Conservation (phyloP, 169 alveolate genomes). For the Plasmodium chabaudi region DNA sequence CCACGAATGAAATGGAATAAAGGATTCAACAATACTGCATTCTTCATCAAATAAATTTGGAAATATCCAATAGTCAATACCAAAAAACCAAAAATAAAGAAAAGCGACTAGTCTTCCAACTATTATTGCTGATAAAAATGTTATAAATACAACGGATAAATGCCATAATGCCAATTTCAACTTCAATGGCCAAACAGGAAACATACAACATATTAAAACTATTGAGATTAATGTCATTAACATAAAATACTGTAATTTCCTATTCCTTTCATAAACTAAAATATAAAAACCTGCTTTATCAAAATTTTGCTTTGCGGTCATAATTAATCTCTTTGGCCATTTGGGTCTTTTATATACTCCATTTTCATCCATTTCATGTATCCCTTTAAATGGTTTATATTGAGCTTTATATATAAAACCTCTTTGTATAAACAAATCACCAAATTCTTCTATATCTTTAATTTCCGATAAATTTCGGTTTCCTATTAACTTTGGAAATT, state of each 20-base stretch:
- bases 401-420: conserved; percentile 86
- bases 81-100: conserved; percentile 88
- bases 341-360: conserved; percentile 87
- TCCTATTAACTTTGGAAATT: conserved; percentile 80
- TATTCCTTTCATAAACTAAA: conserved; percentile 88
- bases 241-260: conserved; percentile 83
- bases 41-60: conserved; percentile 91
- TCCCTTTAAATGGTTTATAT: conserved; percentile 86
- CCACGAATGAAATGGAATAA: conserved; percentile 86
- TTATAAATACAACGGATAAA: conserved; percentile 85
- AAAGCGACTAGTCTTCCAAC: conserved; percentile 83
- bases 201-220: conserved; percentile 88
- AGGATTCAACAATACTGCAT: conserved; percentile 90
- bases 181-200: conserved; percentile 91
- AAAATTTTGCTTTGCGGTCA: conserved; percentile 86
- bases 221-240: conserved; percentile 83
- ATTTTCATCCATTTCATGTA: conserved; percentile 80
- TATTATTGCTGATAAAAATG: conserved; percentile 82
- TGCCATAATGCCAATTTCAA: conserved; percentile 89
- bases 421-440: conserved; percentile 78
- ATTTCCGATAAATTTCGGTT: conserved; percentile 63
- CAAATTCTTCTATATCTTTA: conserved; percentile 76
- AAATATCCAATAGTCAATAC: conserved; percentile 89
- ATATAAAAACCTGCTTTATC: conserved; percentile 88
- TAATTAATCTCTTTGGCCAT: conserved; percentile 90